Evolutionary conservation across 1,139 yeast genomes (phyloP), one percentile per base, ranked within the genome.

Genomic region (Debaryomycetaceae sp.): DNA sequence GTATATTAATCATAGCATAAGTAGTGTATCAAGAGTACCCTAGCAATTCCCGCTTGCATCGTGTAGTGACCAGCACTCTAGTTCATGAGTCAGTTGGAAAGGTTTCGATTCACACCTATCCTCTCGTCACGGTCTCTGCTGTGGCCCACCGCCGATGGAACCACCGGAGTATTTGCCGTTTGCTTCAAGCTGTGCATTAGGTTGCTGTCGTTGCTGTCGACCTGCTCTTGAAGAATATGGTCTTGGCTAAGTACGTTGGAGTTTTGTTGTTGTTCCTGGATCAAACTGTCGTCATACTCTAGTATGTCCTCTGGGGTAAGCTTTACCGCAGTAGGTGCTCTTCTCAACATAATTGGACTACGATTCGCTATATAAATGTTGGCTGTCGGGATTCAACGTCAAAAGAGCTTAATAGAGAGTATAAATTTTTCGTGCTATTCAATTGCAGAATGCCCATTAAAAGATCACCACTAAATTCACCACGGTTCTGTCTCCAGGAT

Each of bases 311-410:
- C 87, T 0, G 85, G 85, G 0, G 86, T 81, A 43, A 84, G 73
- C 49, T 73, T 74, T 44, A 83, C 83, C 1, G 81, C 72, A 0
- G 89, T 83, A 2, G 88, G 84, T 5, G 77, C 83, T 48, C 87
- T 67, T 60, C 87, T 65, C 44, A 84, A 67, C 88, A 83, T 83
- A 24, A 4, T 39, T 2, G 4, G 9, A 24, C 14, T 34, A 30
- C 13, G 17, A 6, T 31, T 24, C 24, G 14, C 37, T 30, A 17
- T 27, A 7, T 83, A 87, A 40, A 87, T 97, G 1, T 85, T 96
- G 2, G 75, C 93, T 79, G 98, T 98, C 1, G 99, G 93, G 63
- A 93, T 99, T 3, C 72, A 93, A 51, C 93, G 99, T 72, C 20
- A 17, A 17, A 17, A 17, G 20, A 17, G 20, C 20, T 17, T 17